Percentiles rank a stretch among this genome's conserved stretches.
These are phyloP conservation scores for Davidsoniella neocaledoniae DNA, from an alignment of 2,329 filamentous ascomycete genomes.

Conservation along the genomic window DNA sequence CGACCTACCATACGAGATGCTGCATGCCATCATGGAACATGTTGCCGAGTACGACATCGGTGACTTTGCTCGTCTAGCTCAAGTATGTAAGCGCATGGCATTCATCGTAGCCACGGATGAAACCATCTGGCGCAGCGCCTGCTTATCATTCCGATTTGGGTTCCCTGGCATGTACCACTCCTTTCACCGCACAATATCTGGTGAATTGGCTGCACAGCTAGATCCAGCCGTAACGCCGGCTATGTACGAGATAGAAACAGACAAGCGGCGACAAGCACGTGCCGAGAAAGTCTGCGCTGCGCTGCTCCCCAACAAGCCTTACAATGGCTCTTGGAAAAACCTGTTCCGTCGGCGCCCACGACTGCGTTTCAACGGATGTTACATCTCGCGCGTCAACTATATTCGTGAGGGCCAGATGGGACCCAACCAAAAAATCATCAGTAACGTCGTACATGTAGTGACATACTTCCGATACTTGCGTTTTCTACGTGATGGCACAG, in stretches of 20 bases:
- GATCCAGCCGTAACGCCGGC: background rate
- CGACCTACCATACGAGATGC: constrained; percentile 63
- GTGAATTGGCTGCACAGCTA: background rate
- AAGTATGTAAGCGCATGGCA: constrained; percentile 75
- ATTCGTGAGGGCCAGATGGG: constrained; percentile 63
- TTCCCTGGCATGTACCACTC: constrained; percentile 72
- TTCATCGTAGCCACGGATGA: constrained; percentile 75
- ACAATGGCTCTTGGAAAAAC: constrained; percentile 37
- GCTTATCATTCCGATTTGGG: constrained; percentile 53
- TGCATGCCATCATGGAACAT: constrained; percentile 60
- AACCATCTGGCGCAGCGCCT: constrained; percentile 67
- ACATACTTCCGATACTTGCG: constrained; percentile 96
- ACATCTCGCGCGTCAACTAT: constrained; percentile 96
- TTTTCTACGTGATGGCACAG: constrained; percentile 80
- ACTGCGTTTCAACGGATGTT: constrained; percentile 85
- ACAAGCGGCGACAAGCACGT: constrained; percentile 11
- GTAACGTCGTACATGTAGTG: constrained; percentile 76
- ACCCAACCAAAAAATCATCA: constrained; percentile 57
- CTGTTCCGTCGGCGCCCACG: constrained; percentile 75
- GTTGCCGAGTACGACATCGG: constrained; percentile 60
- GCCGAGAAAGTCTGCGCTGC: constrained; percentile 11
- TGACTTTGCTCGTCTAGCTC: constrained; percentile 55
- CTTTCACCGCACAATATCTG: constrained; percentile 42
- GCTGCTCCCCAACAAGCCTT: constrained; percentile 26
- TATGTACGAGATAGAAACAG: constrained; percentile 17